phyloP scores from a whole-genome alignment of 371 early-diverging fungal genomes.

The Mucor velutinosus region DNA sequence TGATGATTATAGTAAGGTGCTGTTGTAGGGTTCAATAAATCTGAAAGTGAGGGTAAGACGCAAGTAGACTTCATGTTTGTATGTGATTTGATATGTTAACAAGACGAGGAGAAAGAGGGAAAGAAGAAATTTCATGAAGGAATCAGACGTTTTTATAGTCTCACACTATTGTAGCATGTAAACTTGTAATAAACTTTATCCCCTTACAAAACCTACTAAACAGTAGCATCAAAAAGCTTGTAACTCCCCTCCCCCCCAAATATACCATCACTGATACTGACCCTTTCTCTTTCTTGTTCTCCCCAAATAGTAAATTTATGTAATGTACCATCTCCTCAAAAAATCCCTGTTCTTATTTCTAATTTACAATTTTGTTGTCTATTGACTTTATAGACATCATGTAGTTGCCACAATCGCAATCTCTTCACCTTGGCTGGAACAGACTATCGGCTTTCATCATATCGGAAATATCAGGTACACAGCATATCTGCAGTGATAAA shows the following conservation, averaged over 20 bases:
- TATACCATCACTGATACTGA: background rate
- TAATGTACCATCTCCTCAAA: constrained; percentile 3
- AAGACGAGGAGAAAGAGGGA: background rate
- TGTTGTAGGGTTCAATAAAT: constrained; percentile 22
- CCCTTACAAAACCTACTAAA: background rate
- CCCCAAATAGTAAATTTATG: background rate
- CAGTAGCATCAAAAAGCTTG: background rate
- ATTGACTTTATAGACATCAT: background rate
- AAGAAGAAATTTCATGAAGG: background rate
- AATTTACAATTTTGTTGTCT: constrained; percentile 5
- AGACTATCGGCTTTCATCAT: background rate
- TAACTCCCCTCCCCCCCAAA: background rate
- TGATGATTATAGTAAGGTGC: background rate
- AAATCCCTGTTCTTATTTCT: constrained; percentile 2
- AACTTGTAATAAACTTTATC: background rate
- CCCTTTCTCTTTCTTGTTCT: background rate
- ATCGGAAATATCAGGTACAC: background rate
- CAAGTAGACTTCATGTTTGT: constrained; percentile 22
- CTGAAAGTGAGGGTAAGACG: constrained; percentile 41
- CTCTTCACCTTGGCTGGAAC: background rate
- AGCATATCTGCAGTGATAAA: background rate
- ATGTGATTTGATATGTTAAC: background rate
- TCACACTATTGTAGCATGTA: background rate
- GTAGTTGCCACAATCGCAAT: background rate
- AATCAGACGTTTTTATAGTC: background rate